Evolutionary conservation across 2,329 filamentous ascomycete species (phyloP), one percentile per base, ranked within the genome.

Genomic region (Fusarium zealandicum): DNA sequence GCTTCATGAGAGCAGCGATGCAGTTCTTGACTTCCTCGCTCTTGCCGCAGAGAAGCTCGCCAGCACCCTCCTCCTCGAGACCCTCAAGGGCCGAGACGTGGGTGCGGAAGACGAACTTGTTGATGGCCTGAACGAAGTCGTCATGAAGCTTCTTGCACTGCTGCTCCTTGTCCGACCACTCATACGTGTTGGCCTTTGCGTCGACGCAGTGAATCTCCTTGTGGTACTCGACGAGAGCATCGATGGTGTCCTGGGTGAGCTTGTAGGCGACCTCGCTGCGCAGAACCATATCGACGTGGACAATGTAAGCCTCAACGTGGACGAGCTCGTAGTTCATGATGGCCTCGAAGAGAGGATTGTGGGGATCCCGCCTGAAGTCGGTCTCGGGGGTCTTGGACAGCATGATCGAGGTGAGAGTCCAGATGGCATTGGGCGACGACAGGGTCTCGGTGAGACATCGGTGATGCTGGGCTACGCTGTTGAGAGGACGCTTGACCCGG

Each of bases 211-310:
- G 93, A 67, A 98, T 84, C 63, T 97, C 91, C 81, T 95, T 93
- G 84, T 99, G 95, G 76, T 96, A 96, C 73, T 96, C 91, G 73
- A 96, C 89, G 62, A 99, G 85, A 45, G 90, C 79, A 70, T 96
- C 92, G 77, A 99, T 99, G 58, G 93, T 92, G 73, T 98, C 95
- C 53, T 88, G 85, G 18, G 93, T 98, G 70, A 99, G 84, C 84
- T 99, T 99, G 84, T 93, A 98, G 65, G 93, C 95, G 70, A 99
- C 92, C 80, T 98, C 95, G 74, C 96, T 95, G 76, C 93, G 90
- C 69, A 96, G 86, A 55, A 99, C 93, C 92, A 98, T 96, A 80
- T 99, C 95, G 76, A 99, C 92, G 76, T 98, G 93, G 57, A 99
- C 95, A 67, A 98, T 93, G 75, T 99, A 99, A 45, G 95, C 95